Percentiles rank a stretch among this genome's conserved stretches.
Conservation (phyloP, 2,329 filamentous ascomycete genomes). For the Monilinia fructicola region DNA sequence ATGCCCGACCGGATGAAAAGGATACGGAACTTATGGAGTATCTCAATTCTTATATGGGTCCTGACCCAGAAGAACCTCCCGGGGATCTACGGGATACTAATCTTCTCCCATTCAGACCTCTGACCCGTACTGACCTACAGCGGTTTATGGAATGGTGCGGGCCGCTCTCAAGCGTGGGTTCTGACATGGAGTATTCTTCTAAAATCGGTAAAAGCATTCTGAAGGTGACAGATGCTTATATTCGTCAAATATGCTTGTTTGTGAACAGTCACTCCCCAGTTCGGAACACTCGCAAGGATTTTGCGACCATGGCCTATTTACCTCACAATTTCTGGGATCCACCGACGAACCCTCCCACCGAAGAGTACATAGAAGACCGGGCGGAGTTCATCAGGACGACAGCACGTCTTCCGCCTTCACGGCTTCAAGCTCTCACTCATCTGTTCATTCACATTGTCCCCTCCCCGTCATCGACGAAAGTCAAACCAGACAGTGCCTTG, state of each 20-base stretch:
- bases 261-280: constrained; percentile 10
- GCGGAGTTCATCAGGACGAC: constrained; percentile 4
- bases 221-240: constrained; percentile 5
- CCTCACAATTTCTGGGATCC: constrained; percentile 12
- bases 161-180: background rate
- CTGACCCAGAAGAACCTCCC: background rate
- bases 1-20: background rate
- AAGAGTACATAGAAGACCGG: constrained; percentile 15
- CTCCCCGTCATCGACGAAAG: too few relatives aligned
- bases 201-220: constrained; percentile 1
- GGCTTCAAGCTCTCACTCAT: constrained; percentile 4
- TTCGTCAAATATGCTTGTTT: constrained; percentile 7
- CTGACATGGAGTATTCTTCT: background rate
- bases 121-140: background rate
- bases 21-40: background rate
- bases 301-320: constrained; percentile 10
- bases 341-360: background rate
- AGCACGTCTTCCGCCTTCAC: background rate
- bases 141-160: background rate
- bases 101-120: background rate
- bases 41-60: too few relatives aligned
- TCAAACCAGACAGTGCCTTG: constrained; percentile 7
- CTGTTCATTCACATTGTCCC: constrained; percentile 7
- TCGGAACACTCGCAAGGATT: background rate
- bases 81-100: constrained; percentile 1